Conservation (phyloP, 1,284 basidiomycete species). For the Ustilago lituana region DNA sequence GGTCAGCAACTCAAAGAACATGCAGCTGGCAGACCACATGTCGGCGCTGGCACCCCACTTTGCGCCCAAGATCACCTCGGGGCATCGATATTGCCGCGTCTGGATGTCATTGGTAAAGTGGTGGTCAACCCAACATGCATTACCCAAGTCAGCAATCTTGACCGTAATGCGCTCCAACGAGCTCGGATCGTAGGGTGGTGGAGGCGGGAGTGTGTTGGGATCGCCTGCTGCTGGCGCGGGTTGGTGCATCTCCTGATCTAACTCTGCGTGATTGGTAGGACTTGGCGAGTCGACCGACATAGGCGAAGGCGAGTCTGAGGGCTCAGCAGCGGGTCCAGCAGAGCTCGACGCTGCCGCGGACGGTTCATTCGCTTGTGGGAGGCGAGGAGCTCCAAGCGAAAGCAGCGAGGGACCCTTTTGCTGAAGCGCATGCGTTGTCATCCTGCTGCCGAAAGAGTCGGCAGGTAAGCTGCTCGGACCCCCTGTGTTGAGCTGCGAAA, state of each 20-base stretch:
- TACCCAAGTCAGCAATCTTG: constrained; percentile 97
- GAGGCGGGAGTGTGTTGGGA: constrained; percentile 71
- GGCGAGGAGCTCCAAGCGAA: constrained; percentile 71
- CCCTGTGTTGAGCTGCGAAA: constrained; percentile 76
- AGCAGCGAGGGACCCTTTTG: constrained; percentile 79
- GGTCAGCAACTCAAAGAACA: constrained; percentile 85
- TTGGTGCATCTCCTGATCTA: constrained; percentile 44
- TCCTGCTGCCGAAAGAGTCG: constrained; percentile 72
- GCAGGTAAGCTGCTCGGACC: constrained; percentile 64
- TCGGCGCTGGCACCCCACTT: constrained; percentile 96
- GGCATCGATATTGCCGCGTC: constrained; percentile 95
- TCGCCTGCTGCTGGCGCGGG: constrained; percentile 71
- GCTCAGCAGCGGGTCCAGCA: constrained; percentile 17
- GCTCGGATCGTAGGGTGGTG: constrained; percentile 72
- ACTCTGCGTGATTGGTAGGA: constrained; percentile 18
- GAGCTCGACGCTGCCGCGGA: constrained; percentile 13
- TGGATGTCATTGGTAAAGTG: constrained; percentile 97
- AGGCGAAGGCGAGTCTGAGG: constrained; percentile 46
- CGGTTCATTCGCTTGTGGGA: constrained; percentile 19
- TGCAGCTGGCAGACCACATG: constrained; percentile 93
- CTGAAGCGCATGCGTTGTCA: constrained; percentile 67
- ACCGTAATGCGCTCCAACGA: constrained; percentile 88
- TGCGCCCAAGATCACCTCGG: constrained; percentile 94
- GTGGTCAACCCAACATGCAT: constrained; percentile 89
- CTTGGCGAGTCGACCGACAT: constrained; percentile 50